Conservation (phyloP, 1,139 yeast genomes). For the Wickerhamiella pararugosa region DNA sequence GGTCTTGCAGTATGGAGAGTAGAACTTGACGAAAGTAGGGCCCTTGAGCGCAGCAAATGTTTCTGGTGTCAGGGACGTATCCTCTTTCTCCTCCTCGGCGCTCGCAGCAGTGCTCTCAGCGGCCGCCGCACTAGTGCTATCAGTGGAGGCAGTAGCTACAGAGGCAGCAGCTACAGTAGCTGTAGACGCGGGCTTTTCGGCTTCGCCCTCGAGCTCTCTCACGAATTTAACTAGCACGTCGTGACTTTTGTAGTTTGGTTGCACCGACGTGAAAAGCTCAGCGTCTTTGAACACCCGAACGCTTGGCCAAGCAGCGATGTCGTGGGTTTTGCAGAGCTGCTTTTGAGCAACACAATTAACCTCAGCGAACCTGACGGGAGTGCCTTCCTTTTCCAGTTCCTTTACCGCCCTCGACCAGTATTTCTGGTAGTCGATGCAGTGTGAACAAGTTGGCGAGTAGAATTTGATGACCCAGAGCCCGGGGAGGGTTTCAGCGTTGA, state of each 20-base stretch:
- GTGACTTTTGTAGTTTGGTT: conserved; percentile 1
- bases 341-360: conserved; percentile 29
- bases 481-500: conserved; percentile 12
- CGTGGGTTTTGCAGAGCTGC: conserved; percentile 25
- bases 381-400: conserved; percentile 16
- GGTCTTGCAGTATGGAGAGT: conserved; percentile 28
- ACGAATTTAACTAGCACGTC: not conserved
- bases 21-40: conserved; percentile 30
- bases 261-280: conserved; percentile 16
- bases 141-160: not conserved
- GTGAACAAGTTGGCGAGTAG: conserved; percentile 30
- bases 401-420: conserved; percentile 22
- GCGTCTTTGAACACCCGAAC: conserved; percentile 25
- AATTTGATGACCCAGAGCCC: conserved; percentile 29
- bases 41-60: conserved; percentile 15
- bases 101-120: not conserved
- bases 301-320: conserved; percentile 24
- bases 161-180: not conserved
- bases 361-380: conserved; percentile 24
- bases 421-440: conserved; percentile 28
- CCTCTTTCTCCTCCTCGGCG: not conserved
- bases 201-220: not conserved
- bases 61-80: conserved; percentile 1
- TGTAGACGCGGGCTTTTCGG: not conserved
- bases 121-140: not conserved